Evolutionary conservation across 495 filamentous ascomycete genomes (phyloP).

Genomic region (Penicillium roqueforti): DNA sequence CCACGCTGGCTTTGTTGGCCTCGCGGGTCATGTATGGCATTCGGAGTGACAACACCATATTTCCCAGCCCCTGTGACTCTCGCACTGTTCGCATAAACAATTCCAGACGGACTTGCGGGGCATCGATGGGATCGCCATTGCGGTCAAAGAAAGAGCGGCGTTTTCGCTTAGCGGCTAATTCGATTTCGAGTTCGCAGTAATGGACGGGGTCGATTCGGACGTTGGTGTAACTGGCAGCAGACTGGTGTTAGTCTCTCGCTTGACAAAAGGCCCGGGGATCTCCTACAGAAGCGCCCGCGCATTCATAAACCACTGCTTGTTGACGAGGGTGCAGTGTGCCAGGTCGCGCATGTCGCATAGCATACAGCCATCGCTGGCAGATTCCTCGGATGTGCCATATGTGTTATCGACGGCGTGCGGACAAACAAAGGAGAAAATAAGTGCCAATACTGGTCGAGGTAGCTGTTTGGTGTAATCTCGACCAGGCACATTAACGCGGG

Average conservation of each 20-base stretch:
- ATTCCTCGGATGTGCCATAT: slow-evolving; percentile 79
- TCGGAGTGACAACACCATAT: slow-evolving; percentile 71
- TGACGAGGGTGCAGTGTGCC: slow-evolving; percentile 69
- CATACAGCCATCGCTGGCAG: slow-evolving; percentile 83
- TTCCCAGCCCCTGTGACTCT: slow-evolving; percentile 62
- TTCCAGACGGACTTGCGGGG: slow-evolving; percentile 67
- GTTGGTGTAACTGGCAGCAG: slow-evolving; percentile 68
- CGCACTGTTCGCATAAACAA: slow-evolving; percentile 78
- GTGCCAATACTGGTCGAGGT: slow-evolving; percentile 58
- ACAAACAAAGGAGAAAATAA: slow-evolving; percentile 77
- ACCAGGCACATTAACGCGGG: slow-evolving; percentile 20
- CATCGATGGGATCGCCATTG: slow-evolving; percentile 73
- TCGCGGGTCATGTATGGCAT: slow-evolving; percentile 97
- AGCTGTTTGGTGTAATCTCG: slow-evolving; percentile 51
- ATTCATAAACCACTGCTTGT: slow-evolving; percentile 64
- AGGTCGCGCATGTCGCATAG: slow-evolving; percentile 93
- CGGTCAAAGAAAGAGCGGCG: slow-evolving; percentile 69
- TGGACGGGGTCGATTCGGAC: slow-evolving; percentile 93
- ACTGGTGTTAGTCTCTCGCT: background rate
- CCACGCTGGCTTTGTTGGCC: slow-evolving; percentile 76
- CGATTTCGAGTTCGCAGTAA: slow-evolving; percentile 83
- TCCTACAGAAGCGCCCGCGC: slow-evolving; percentile 51
- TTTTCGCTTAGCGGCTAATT: slow-evolving; percentile 71
- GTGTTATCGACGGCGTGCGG: slow-evolving; percentile 74
- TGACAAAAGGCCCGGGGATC: background rate